Evolutionary conservation across 1,139 yeast genomes (phyloP), one percentile per base, ranked within the genome.

Genomic region (Eremothecium sinecaudum): DNA sequence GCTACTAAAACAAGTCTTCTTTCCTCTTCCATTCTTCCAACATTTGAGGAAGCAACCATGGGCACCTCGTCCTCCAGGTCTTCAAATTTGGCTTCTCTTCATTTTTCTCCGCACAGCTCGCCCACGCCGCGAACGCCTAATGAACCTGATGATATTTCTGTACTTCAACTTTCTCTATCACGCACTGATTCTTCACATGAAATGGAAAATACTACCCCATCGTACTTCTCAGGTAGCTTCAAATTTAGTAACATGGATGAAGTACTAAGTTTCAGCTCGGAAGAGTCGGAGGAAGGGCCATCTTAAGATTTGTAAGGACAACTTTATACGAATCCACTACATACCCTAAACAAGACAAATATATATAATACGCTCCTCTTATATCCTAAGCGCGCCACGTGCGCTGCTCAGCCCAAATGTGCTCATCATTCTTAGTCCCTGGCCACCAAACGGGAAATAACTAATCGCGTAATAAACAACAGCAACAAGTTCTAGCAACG

Each of bases 401-500:
- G 61, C 71, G 51, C 83, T 90, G 33, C 93, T 80, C 18, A 83
- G 69, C 5, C 92, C 75, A 40, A 81, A 71, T 40, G 87, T 71
- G 10, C 92, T 74, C 29, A 90, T 76, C 74, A 84, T 78, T 35
- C 86, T 76, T 48, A 87, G 62, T 3, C 94, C 82, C 46, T 82
- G 82, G 0, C 94, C 84, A 8, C 97, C 97, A 63, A 86, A 82
- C 19, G 98, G 98, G 67, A 90, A 90, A 58, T 90, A 90, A 52
- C 94, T 82, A 24, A 90, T 68, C 0, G 90, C 78, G 56, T 90
- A 90, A 67, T 92, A 90, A 11, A 83, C 50, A 8, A 92, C 87
- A 1, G 97, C 92, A 41, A 90, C 61, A 13, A 86, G 64, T 58
- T 90, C 96, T 16, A 82, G 61, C 4, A 81, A 58, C 37, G 93